phyloP scores from a whole-genome alignment of 2,329 filamentous ascomycete species.

The Chrysosporium queenslandicum region DNA sequence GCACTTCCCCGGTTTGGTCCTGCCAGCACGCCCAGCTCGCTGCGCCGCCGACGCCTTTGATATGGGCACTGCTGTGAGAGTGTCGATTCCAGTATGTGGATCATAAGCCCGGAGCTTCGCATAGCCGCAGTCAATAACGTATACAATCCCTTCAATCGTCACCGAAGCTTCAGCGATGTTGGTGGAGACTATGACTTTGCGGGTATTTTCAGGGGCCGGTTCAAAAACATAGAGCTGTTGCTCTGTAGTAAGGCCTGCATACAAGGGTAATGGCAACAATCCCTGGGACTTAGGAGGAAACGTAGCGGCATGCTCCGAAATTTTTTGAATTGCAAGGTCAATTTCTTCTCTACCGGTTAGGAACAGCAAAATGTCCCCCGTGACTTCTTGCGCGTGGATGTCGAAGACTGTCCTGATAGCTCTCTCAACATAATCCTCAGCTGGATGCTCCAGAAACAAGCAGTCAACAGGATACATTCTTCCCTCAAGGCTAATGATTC shows the following conservation, averaged over 20 bases:
- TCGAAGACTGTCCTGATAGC: conserved; percentile 75
- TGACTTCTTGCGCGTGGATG: conserved; percentile 69
- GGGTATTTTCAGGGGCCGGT: conserved; percentile 64
- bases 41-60: conserved; percentile 92
- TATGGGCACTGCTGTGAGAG: conserved; percentile 67
- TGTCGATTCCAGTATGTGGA: conserved; percentile 75
- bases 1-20: conserved; percentile 85
- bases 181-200: conserved; percentile 87
- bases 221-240: conserved; percentile 96
- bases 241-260: conserved; percentile 78
- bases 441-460: conserved; percentile 65
- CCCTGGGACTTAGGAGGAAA: conserved; percentile 50
- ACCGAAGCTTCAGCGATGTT: conserved; percentile 96
- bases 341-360: conserved; percentile 91
- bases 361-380: conserved; percentile 85
- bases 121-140: conserved; percentile 82
- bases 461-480: conserved; percentile 81
- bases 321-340: conserved; percentile 65
- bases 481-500: conserved; percentile 76
- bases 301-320: conserved; percentile 60
- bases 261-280: conserved; percentile 67
- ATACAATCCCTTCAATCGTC: conserved; percentile 84
- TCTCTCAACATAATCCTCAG: conserved; percentile 77
- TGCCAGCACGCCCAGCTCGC: conserved; percentile 77
- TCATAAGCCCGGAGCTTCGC: conserved; percentile 84